Base-by-base conservation (phyloP, 2,329 filamentous ascomycete genomes). In the Aureobasidium leucospermi region DNA sequence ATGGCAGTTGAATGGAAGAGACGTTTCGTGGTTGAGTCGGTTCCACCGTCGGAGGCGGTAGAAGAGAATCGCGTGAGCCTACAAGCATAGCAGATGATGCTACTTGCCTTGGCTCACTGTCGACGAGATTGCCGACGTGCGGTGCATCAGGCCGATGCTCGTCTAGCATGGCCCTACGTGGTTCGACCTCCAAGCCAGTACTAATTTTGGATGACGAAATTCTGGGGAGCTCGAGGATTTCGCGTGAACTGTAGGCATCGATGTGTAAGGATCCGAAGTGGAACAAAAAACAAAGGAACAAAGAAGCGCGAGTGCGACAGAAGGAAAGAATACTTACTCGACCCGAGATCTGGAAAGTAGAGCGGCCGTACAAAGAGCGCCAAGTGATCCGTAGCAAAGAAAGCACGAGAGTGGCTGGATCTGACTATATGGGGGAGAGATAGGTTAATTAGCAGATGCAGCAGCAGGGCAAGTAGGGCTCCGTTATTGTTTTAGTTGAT, bases 181-280 rank as follows among this genome's bases (percentile, higher is more conserved):
- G 48, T 46, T 38, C 32, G 31, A 55, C 42, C 42, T 38, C 41
- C 31, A 47, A 48, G 49, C 42, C 41, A 57, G 55, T 42, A 23
- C 42, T 51, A 59, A 71, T 61, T 67, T 67, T 52, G 69, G 51
- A 23, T 23, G 2, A 16, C 6, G 15, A 41, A 15, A 34, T 15
- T 43, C 3, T 31, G 28, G 39, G 62, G n/a, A 75, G 64, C 60
- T 74, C 74, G 65, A 73, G 74, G 57, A 75, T 69, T 41, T 74
- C 69, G 53, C 72, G 69, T 58, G 64, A 66, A 48, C 73, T 75
- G 61, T 41, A 48, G 46, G 34, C 34, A 63, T 58, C 60, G 59
- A 59, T 36, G 58, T 52, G 48, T 52, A 41, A 41, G 60, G 63
- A 51, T 29, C 42, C 41, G 38, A 28, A 32, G 46, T 47, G 28